Percentiles rank a stretch among this genome's conserved stretches.
phyloP scores from a whole-genome alignment of 2,329 filamentous ascomycete species.

The Colletotrichum orchidophilum region DNA sequence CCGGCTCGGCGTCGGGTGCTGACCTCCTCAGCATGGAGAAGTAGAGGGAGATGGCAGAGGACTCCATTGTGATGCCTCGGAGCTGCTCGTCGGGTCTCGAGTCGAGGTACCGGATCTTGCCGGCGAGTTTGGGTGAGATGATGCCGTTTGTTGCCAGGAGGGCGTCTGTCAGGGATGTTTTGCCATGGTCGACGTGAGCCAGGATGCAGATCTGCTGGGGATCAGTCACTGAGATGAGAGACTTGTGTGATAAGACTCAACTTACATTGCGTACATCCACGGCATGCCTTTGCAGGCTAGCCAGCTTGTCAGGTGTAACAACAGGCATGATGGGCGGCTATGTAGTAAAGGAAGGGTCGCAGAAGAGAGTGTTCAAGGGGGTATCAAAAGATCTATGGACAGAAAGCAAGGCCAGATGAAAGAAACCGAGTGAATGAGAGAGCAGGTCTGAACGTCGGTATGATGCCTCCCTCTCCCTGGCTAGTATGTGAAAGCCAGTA shows the following conservation, averaged over 20 bases:
- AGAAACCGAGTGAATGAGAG: neutral
- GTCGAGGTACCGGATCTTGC: slow-evolving; percentile 97
- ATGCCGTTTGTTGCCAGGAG: slow-evolving; percentile 99
- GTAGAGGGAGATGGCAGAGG: slow-evolving; percentile 94
- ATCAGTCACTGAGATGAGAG: slow-evolving; percentile 34
- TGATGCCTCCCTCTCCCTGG: neutral
- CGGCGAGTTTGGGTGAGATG: slow-evolving; percentile 96
- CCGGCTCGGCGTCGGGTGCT: slow-evolving; percentile 72
- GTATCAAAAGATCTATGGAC: slow-evolving; percentile 31
- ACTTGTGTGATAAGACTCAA: slow-evolving; percentile 32
- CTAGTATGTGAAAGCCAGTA: neutral
- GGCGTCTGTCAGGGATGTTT: slow-evolving; percentile 95
- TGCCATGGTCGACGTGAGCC: slow-evolving; percentile 97
- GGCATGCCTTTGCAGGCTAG: slow-evolving; percentile 86
- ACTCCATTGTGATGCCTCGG: slow-evolving; percentile 99
- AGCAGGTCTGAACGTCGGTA: neutral
- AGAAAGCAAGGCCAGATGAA: slow-evolving; percentile 13
- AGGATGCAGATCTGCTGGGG: slow-evolving; percentile 84
- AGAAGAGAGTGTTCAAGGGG: slow-evolving; percentile 17
- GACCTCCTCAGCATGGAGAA: slow-evolving; percentile 89
- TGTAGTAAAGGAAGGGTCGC: neutral
- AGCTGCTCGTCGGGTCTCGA: slow-evolving; percentile 95
- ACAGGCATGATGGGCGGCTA: slow-evolving; percentile 75
- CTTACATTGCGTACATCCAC: slow-evolving; percentile 92
- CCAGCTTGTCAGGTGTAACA: slow-evolving; percentile 89